These are phyloP conservation scores for Emmonsiellopsis sp. DNA, from an alignment of 2,329 filamentous ascomycete species.

Conservation along the genomic window DNA sequence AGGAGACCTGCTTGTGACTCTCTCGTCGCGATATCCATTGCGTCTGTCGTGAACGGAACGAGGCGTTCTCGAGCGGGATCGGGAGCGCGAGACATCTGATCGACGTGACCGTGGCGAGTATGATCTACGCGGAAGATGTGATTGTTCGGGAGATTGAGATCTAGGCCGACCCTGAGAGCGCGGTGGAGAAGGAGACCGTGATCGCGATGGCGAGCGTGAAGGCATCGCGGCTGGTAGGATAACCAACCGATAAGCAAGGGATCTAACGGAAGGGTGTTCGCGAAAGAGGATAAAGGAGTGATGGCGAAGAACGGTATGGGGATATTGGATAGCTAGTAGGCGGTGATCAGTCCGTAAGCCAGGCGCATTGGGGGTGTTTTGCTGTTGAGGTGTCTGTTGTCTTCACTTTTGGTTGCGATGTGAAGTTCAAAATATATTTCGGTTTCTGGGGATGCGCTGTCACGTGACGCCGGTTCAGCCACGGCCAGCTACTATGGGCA, in stretches of 20 bases:
- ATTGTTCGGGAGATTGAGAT: conserved; percentile 9
- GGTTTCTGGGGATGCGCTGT: too few species aligned
- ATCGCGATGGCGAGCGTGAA: conserved; percentile 17
- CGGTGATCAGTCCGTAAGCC: too few species aligned
- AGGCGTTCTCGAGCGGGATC: conserved; percentile 25
- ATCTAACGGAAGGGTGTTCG: background rate
- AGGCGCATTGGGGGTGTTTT: too few species aligned
- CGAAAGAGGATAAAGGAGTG: background rate
- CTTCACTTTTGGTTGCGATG: too few species aligned
- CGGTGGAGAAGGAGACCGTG: conserved; percentile 21
- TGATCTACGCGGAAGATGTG: conserved; percentile 6
- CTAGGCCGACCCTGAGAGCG: conserved; percentile 14
- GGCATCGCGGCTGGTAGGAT: conserved; percentile 2
- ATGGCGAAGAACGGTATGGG: too few species aligned
- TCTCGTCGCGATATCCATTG: conserved; percentile 17
- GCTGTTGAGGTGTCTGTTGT: too few species aligned
- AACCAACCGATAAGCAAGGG: background rate
- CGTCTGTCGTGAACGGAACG: conserved; percentile 18
- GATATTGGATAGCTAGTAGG: too few species aligned
- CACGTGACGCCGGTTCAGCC: too few species aligned
- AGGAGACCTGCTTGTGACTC: conserved; percentile 20
- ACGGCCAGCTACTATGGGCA: too few species aligned
- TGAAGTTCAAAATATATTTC: too few species aligned
- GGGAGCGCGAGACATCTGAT: conserved; percentile 19
- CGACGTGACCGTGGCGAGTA: conserved; percentile 15